phyloP scores from a whole-genome alignment of 331 rosid genomes.

The Pyracantha coccinea region DNA sequence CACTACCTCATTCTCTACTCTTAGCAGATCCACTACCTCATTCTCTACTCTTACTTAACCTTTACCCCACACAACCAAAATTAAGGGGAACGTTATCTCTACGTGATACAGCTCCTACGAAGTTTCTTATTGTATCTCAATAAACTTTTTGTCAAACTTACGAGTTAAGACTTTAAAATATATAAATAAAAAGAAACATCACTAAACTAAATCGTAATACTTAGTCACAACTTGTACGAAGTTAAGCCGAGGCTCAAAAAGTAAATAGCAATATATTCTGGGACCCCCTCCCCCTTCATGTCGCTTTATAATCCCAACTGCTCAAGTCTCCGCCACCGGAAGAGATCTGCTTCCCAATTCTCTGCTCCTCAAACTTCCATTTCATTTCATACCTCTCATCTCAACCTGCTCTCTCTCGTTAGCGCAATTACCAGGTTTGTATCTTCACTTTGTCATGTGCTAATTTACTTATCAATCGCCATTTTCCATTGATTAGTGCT shows the following conservation, averaged over 20 bases:
- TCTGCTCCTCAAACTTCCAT: background rate
- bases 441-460: background rate
- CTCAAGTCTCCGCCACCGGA: constrained; percentile 5
- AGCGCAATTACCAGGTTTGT: constrained; percentile 3
- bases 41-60: background rate
- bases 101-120: background rate
- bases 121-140: too few relatives aligned
- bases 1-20: background rate
- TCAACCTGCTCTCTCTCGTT: background rate
- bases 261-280: too few relatives aligned
- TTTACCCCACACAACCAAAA: background rate
- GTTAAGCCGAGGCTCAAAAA: too few relatives aligned
- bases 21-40: background rate
- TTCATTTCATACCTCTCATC: background rate
- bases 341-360: constrained; percentile 23
- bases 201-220: too few relatives aligned
- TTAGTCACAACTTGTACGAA: too few relatives aligned
- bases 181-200: too few relatives aligned
- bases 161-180: too few relatives aligned
- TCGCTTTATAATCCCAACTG: background rate
- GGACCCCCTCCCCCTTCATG: too few relatives aligned
- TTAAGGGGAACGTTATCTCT: background rate
- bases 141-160: too few relatives aligned
- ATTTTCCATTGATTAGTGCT: background rate
- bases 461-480: background rate